Evolutionary conservation across 1,284 basidiomycete species (phyloP).

Genomic region (Amylostereum chailletii): DNA sequence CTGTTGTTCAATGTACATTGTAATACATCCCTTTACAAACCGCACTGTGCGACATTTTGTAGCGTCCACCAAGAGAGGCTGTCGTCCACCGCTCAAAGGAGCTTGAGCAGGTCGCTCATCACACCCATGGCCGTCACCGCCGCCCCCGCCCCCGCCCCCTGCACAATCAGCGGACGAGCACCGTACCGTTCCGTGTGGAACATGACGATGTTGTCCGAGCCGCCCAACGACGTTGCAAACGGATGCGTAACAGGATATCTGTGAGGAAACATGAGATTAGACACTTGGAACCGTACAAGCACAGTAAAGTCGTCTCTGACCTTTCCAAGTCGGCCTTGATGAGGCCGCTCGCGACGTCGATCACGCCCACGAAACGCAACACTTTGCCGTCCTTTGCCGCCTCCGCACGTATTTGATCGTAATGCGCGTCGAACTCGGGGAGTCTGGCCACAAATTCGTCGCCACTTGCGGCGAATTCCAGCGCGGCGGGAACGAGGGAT

Average conservation of each 20-base stretch:
- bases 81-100: constrained; percentile 23
- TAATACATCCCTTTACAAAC: too few relatives aligned
- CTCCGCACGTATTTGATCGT: constrained; percentile 66
- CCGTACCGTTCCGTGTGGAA: constrained; percentile 91
- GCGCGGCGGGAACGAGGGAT: constrained; percentile 77
- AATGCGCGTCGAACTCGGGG: constrained; percentile 80
- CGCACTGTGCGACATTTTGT: too few relatives aligned
- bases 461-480: constrained; percentile 61
- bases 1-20: too few relatives aligned
- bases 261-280: background rate
- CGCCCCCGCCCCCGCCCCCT: constrained; percentile 93
- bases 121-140: constrained; percentile 99
- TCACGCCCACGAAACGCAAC: constrained; percentile 89
- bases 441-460: constrained; percentile 80
- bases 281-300: background rate
- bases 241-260: constrained; percentile 88
- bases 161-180: constrained; percentile 80
- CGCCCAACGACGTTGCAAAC: constrained; percentile 91
- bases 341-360: constrained; percentile 68
- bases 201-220: constrained; percentile 97
- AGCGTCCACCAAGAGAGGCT: too few relatives aligned
- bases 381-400: constrained; percentile 78
- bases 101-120: constrained; percentile 70
- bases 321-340: constrained; percentile 86
- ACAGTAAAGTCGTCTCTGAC: constrained; percentile 30